Conservation (phyloP, 1,139 yeast species). For the Candida albicans region DNA sequence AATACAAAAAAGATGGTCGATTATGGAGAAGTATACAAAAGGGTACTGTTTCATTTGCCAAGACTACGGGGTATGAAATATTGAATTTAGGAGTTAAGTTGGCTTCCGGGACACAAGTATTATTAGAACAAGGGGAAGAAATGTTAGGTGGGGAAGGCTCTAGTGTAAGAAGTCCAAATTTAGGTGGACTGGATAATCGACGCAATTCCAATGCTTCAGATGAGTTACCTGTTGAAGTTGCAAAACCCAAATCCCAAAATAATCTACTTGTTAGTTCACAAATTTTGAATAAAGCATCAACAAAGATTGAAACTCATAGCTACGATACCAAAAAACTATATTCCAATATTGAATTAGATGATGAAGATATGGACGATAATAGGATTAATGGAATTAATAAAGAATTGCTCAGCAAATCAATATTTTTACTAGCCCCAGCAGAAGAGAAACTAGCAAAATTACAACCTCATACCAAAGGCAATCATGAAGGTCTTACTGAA, state of each 20-base stretch:
- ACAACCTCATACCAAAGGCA: neutral
- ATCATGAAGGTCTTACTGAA: conserved; percentile 14
- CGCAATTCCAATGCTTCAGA: conserved; percentile 10
- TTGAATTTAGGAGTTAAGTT: conserved; percentile 80
- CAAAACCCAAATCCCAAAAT: conserved; percentile 3
- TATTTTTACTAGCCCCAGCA: conserved; percentile 17
- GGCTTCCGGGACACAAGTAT: conserved; percentile 85
- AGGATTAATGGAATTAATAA: conserved; percentile 16
- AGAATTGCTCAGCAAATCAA: conserved; percentile 16
- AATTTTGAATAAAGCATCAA: conserved; percentile 12
- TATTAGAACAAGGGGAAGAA: conserved; percentile 79
- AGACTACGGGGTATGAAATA: conserved; percentile 77
- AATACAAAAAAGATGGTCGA: conserved; percentile 72
- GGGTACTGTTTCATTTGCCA: conserved; percentile 77
- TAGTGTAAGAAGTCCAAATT: conserved; percentile 30
- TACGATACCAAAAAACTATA: conserved; percentile 27
- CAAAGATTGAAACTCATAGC: conserved; percentile 17
- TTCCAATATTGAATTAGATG: conserved; percentile 30
- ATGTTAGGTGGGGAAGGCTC: conserved; percentile 69
- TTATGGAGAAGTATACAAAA: conserved; percentile 69
- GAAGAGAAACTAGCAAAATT: neutral
- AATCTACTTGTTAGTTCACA: conserved; percentile 14
- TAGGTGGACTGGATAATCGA: conserved; percentile 1
- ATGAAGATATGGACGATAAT: conserved; percentile 19
- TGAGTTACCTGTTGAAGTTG: conserved; percentile 6